A percentile compares a stretch with the other conserved stretches of the same genome.
Evolutionary conservation across 2,329 filamentous ascomycete species (phyloP).

Genomic region (Botryotinia calthae): DNA sequence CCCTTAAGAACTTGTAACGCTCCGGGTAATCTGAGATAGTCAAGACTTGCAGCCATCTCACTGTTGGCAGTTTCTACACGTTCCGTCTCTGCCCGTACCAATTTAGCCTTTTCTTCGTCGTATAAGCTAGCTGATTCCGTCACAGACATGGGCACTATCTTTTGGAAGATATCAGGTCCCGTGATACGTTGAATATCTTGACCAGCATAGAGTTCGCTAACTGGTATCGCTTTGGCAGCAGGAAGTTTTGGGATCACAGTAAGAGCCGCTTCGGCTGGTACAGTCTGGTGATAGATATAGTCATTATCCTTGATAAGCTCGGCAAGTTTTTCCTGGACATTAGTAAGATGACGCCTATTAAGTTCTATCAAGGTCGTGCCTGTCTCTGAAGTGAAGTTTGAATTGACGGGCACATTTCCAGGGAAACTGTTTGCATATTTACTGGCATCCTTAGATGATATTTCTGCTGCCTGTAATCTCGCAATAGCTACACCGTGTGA

Average conservation of each 20-base stretch:
- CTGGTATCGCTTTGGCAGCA: conserved; percentile 93
- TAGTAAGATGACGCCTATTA: conserved; percentile 76
- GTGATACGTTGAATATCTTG: conserved; percentile 98
- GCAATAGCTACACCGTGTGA: conserved; percentile 83
- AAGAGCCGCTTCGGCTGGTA: conserved; percentile 81
- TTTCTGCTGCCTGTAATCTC: conserved; percentile 77
- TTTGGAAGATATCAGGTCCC: conserved; percentile 93
- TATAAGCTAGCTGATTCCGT: conserved; percentile 97
- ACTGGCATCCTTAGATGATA: conserved; percentile 73
- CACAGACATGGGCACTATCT: conserved; percentile 92
- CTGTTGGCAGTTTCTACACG: conserved; percentile 88
- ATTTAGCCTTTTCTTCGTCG: conserved; percentile 96
- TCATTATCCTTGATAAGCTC: conserved; percentile 90
- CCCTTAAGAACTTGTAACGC: conserved; percentile 90
- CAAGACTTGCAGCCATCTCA: conserved; percentile 92
- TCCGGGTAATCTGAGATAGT: conserved; percentile 86
- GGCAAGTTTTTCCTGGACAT: conserved; percentile 75
- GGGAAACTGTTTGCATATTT: conserved; percentile 78
- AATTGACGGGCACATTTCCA: conserved; percentile 70
- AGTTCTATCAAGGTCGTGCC: conserved; percentile 72
- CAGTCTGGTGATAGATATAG: conserved; percentile 93
- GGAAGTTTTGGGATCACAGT: conserved; percentile 83
- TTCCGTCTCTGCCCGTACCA: conserved; percentile 90
- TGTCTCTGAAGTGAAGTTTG: conserved; percentile 81
- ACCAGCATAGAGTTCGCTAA: conserved; percentile 93